Conservation (phyloP, 495 filamentous ascomycete genomes). For the Entonaema liquescens region DNA sequence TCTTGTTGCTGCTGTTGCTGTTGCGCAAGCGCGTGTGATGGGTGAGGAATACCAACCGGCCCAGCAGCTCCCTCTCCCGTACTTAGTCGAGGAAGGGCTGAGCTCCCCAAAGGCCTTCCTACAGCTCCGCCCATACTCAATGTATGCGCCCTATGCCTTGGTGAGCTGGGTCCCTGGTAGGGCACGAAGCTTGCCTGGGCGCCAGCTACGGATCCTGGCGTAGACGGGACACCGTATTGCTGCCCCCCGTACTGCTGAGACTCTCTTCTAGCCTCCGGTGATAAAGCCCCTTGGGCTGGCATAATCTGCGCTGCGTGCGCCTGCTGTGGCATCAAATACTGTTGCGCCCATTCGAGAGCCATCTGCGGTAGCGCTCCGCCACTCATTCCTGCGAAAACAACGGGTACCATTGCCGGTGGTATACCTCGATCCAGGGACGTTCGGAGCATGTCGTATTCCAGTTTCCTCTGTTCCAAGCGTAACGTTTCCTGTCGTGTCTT, state of each 20-base stretch:
- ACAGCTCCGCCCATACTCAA: conserved; percentile 48
- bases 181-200: conserved; percentile 47
- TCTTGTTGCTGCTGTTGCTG: conserved; percentile 61
- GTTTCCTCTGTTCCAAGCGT: conserved; percentile 79
- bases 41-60: conserved; percentile 43
- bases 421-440: conserved; percentile 83
- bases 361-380: conserved; percentile 64
- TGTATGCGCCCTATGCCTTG: conserved; percentile 51
- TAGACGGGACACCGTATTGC: conserved; percentile 56
- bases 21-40: conserved; percentile 43
- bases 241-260: conserved; percentile 52
- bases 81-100: conserved; percentile 45
- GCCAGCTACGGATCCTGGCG: conserved; percentile 55
- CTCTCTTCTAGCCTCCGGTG: conserved; percentile 57
- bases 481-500: conserved; percentile 82
- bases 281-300: conserved; percentile 57
- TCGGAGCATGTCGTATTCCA: conserved; percentile 84
- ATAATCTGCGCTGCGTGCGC: conserved; percentile 62
- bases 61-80: conserved; percentile 40
- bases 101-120: conserved; percentile 41
- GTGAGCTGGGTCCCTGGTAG: conserved; percentile 51
- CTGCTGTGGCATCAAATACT: conserved; percentile 66
- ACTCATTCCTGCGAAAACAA: conserved; percentile 87
- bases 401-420: conserved; percentile 84
- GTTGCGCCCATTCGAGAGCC: conserved; percentile 78